Evolutionary conservation across 2,329 filamentous ascomycete species (phyloP).

Genomic region (Beauveria sp.): DNA sequence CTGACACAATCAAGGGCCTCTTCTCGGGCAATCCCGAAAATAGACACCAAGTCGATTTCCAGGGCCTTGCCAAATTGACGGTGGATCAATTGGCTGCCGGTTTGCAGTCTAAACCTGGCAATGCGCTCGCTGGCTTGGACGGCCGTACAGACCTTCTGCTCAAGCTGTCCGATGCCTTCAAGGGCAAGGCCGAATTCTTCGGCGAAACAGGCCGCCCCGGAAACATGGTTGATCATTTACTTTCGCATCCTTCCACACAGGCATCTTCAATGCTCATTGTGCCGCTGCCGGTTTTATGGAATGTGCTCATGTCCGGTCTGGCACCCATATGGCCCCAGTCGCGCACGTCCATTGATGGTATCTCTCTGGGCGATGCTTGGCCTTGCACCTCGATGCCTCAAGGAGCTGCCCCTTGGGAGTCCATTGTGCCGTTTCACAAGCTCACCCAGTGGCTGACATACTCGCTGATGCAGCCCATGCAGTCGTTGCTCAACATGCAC

Average conservation of each 20-base stretch:
- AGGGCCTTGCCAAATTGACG: conserved; percentile 67
- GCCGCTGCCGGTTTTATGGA: conserved; percentile 81
- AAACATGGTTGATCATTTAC: conserved; percentile 92
- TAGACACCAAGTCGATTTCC: conserved; percentile 83
- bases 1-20: conserved; percentile 46
- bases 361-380: conserved; percentile 90
- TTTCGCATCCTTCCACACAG: conserved; percentile 83
- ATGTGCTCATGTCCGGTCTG: conserved; percentile 79
- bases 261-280: conserved; percentile 84
- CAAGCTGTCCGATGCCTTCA: conserved; percentile 65
- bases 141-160: conserved; percentile 75
- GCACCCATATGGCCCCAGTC: conserved; percentile 82
- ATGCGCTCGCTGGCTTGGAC: conserved; percentile 76
- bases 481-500: conserved; percentile 68
- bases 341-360: conserved; percentile 78
- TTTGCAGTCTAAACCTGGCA: conserved; percentile 74
- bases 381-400: conserved; percentile 75
- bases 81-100: conserved; percentile 68
- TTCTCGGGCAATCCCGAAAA: conserved; percentile 79
- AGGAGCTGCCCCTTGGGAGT: conserved; percentile 59
- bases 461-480: conserved; percentile 88
- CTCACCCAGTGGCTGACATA: conserved; percentile 92
- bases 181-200: conserved; percentile 72
- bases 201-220: conserved; percentile 78
- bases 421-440: conserved; percentile 86